A percentile compares a stretch with the other conserved stretches of the same genome.
phyloP scores from a whole-genome alignment of 2,329 filamentous ascomycete species.

The Fusarium verrucosum region DNA sequence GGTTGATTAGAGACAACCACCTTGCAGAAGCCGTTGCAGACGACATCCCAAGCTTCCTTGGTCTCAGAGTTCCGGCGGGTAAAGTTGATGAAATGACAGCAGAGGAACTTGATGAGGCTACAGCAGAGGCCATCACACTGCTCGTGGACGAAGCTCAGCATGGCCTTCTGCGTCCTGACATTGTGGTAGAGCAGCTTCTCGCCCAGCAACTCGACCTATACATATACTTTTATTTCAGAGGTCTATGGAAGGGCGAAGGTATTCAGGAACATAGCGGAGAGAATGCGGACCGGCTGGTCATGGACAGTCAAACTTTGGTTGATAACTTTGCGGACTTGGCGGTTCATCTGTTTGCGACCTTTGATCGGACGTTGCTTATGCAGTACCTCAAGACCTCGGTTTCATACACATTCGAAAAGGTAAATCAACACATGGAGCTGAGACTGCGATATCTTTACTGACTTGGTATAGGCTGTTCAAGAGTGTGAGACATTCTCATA shows the following conservation, averaged over 20 bases:
- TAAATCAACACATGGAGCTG: constrained; percentile 36
- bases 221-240: constrained; percentile 89
- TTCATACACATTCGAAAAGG: constrained; percentile 86
- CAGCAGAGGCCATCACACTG: constrained; percentile 83
- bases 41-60: constrained; percentile 88
- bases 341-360: constrained; percentile 85
- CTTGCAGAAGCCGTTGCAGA: constrained; percentile 89
- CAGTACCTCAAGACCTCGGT: constrained; percentile 86
- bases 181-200: constrained; percentile 82
- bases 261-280: constrained; percentile 64
- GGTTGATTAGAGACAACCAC: constrained; percentile 85
- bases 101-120: constrained; percentile 79
- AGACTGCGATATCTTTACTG: constrained; percentile 3
- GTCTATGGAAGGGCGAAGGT: constrained; percentile 82
- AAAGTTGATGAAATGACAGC: constrained; percentile 72
- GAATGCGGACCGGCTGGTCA: constrained; percentile 64
- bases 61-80: constrained; percentile 81
- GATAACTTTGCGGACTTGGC: constrained; percentile 89
- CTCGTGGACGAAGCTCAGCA: constrained; percentile 92
- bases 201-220: constrained; percentile 75
- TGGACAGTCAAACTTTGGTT: constrained; percentile 74
- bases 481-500: constrained; percentile 85
- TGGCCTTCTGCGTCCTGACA: constrained; percentile 80
- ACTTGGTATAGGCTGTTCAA: constrained; percentile 63
- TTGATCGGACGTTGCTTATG: constrained; percentile 83